phyloP scores from a whole-genome alignment of 306 rosid species.

The Inga oerstediana region DNA sequence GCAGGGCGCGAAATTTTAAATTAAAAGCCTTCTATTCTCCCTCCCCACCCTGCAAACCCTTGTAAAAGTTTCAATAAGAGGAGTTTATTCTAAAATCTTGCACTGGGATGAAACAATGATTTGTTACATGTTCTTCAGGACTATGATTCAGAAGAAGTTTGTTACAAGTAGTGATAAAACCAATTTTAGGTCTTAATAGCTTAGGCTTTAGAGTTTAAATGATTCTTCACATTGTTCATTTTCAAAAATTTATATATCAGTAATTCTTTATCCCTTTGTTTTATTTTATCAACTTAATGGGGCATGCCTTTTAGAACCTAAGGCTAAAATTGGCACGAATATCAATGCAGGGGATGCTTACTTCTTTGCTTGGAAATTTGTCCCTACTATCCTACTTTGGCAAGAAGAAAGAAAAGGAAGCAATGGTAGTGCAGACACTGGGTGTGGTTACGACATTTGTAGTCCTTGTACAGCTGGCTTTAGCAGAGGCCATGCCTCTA shows the following conservation, averaged over 20 bases:
- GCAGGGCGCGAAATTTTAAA: not conserved
- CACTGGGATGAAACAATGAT: not conserved
- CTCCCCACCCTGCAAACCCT: not conserved
- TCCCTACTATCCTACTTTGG: conserved; percentile 86
- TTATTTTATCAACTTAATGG: not conserved
- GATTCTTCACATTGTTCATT: not conserved
- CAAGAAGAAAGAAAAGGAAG: conserved; percentile 90
- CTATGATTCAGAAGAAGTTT: not conserved
- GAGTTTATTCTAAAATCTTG: not conserved
- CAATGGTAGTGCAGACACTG: conserved; percentile 77
- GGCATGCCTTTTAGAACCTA: conserved; percentile 21
- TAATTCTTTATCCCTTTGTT: not conserved
- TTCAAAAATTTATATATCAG: not conserved
- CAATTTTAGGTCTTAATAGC: not conserved
- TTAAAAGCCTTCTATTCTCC: not conserved
- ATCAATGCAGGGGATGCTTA: conserved; percentile 77
- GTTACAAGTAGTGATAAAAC: not conserved
- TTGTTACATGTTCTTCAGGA: not conserved
- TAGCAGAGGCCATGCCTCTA: conserved; percentile 87
- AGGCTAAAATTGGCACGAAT: conserved; percentile 14
- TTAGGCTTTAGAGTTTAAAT: not conserved
- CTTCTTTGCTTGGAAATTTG: conserved; percentile 85
- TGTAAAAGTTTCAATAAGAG: not conserved
- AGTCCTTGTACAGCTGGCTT: conserved; percentile 71
- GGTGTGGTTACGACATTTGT: conserved; percentile 65